A percentile compares a stretch with the other conserved stretches of the same genome.
These are phyloP conservation scores for Chrysoporthe austroafricana DNA, from an alignment of 2,329 filamentous ascomycete genomes.

Conservation along the genomic window DNA sequence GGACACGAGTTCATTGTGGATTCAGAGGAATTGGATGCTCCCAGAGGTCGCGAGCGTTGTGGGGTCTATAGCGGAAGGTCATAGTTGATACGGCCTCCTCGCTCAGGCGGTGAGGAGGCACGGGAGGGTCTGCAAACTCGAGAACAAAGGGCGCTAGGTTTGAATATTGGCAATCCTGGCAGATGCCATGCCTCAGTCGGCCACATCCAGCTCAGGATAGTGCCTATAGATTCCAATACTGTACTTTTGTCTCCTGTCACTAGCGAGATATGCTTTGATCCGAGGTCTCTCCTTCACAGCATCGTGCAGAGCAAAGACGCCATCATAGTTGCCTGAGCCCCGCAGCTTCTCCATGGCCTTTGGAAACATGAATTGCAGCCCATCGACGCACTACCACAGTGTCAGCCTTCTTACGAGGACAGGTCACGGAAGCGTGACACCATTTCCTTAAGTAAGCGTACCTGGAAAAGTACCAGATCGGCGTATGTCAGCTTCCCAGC, in stretches of 20 bases:
- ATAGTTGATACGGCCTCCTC: too few species aligned
- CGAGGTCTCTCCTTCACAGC: conserved; percentile 64
- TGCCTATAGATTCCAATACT: conserved; percentile 69
- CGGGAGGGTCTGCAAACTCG: too few species aligned
- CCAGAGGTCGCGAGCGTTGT: too few species aligned
- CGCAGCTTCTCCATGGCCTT: conserved; percentile 63
- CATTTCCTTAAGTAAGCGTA: conserved; percentile 37
- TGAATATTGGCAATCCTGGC: not conserved
- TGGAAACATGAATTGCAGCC: conserved; percentile 69
- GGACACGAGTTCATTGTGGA: not conserved
- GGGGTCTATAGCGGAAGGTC: too few species aligned
- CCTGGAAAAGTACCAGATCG: conserved; percentile 75
- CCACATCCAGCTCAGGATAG: conserved; percentile 71
- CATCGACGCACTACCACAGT: conserved; percentile 52
- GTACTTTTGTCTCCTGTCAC: conserved; percentile 65
- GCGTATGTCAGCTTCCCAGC: conserved; percentile 69
- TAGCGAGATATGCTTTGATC: conserved; percentile 71
- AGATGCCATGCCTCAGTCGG: conserved; percentile 32
- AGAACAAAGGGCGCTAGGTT: too few species aligned
- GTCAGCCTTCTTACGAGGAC: not conserved
- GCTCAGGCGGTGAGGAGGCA: too few species aligned
- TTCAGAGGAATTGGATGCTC: not conserved
- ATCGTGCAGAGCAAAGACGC: conserved; percentile 67
- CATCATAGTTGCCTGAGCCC: conserved; percentile 58
- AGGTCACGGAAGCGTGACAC: not conserved